Conservation (phyloP, 768 basidiomycete species). For the Serendipita sp. region DNA sequence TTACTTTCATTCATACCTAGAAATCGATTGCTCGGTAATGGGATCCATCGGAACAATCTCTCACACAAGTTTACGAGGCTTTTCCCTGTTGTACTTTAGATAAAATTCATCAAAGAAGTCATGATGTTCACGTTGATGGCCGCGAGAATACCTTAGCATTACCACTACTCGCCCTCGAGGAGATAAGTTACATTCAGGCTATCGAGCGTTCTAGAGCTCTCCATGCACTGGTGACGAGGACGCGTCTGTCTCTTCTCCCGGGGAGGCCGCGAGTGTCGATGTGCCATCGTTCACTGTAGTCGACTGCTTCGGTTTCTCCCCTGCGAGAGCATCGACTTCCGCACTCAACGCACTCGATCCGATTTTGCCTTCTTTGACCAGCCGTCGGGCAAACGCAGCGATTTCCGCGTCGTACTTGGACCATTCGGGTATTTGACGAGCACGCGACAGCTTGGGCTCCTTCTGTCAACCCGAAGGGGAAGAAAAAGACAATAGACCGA, state of each 20-base stretch:
- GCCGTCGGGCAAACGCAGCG: slow-evolving; percentile 56
- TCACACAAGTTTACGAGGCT: too few relatives aligned
- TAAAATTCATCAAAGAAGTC: too few relatives aligned
- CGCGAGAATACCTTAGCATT: too few relatives aligned
- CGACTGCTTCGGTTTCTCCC: slow-evolving; percentile 17
- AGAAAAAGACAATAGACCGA: not conserved
- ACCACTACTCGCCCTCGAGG: too few relatives aligned
- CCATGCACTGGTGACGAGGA: not conserved
- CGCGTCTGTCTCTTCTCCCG: not conserved
- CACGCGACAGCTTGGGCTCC: slow-evolving; percentile 89
- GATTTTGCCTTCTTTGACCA: slow-evolving; percentile 57
- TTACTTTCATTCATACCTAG: too few relatives aligned
- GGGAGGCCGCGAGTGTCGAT: not conserved
- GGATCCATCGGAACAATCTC: too few relatives aligned
- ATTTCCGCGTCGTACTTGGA: slow-evolving; percentile 88
- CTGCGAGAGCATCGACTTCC: slow-evolving; percentile 53
- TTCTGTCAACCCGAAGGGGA: slow-evolving; percentile 40
- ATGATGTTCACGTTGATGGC: too few relatives aligned
- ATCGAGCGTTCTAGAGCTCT: not conserved
- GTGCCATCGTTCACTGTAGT: slow-evolving; percentile 13
- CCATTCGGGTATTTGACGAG: slow-evolving; percentile 95
- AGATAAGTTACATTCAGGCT: too few relatives aligned
- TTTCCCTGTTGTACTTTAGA: too few relatives aligned
- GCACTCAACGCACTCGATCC: slow-evolving; percentile 50
- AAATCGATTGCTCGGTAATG: too few relatives aligned